Conservation (phyloP, 2,329 filamentous ascomycete species). For the Penicillium sp. region DNA sequence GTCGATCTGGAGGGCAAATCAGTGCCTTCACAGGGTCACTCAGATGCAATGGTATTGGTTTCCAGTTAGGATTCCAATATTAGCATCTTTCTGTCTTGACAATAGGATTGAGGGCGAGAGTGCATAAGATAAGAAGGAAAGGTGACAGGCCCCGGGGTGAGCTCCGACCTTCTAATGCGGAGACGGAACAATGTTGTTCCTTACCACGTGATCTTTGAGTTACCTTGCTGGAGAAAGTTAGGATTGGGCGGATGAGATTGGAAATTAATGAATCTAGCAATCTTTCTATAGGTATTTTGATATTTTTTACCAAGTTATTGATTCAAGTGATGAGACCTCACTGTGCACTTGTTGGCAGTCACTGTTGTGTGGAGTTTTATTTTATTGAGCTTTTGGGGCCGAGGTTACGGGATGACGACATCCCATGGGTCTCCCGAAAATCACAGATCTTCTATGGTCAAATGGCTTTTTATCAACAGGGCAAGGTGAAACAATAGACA, state of each 20-base stretch:
- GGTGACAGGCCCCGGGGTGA: not conserved
- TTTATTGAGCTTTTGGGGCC: not conserved
- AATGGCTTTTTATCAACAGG: not conserved
- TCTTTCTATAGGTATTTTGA: too few relatives aligned
- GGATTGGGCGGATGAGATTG: not conserved
- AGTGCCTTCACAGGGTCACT: conserved; percentile 8
- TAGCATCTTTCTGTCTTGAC: conserved; percentile 1
- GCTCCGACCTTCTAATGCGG: conserved; percentile 22
- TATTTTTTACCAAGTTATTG: not conserved
- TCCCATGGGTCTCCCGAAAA: conserved; percentile 1
- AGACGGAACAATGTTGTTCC: conserved; percentile 21
- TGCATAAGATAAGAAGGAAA: conserved; percentile 10
- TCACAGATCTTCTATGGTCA: not conserved
- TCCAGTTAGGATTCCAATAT: not conserved
- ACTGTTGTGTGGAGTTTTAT: not conserved
- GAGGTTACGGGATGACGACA: conserved; percentile 21
- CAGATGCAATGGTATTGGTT: not conserved
- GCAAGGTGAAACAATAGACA: not conserved
- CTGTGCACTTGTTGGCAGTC: not conserved
- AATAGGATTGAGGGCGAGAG: conserved; percentile 16
- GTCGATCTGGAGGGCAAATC: conserved; percentile 12
- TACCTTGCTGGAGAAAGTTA: not conserved
- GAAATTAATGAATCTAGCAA: not conserved
- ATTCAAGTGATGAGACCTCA: too few relatives aligned
- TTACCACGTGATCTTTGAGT: conserved; percentile 13